Base-by-base conservation (phyloP, 1,139 yeast genomes). In the Saccharomyces hybrid region DNA sequence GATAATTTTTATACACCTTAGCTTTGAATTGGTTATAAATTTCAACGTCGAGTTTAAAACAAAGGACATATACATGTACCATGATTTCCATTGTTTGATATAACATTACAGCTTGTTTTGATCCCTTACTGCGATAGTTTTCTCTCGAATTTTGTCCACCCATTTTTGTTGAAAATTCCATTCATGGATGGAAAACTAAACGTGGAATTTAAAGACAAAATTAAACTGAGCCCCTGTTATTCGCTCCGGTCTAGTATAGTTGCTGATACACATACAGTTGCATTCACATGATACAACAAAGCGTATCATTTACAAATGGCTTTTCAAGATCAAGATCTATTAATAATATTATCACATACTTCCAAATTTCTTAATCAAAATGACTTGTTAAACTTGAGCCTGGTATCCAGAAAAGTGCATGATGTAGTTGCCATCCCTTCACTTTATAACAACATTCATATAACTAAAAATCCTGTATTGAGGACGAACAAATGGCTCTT, bases 401-500 rank as follows among this genome's bases (percentile, higher is more conserved):
- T 53, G 20, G 59, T 61, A 6, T 62, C 61, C 25, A 57, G 50
- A 30, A 44, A 44, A 8, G 34, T 60, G 20, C 51, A 57, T 16
- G 50, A 63, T 20, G 38, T 52, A 1, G 48, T 64, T 5, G 63
- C 65, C 3, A 34, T 54, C 20, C 53, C 57, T 23, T 61, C 60
- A 42, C 57, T 73, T 5, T 70, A 71, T 54, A 44, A 52, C 6
- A 62, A 52, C n/a, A 63, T 73, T 5, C 59, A 63, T 32, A 57
- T 73, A 4, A 59, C 68, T 11, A 57, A 57, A 48, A 59, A 68
- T 46, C 72, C 75, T 1, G 57, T 63, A 1, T 42, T 71, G 7
- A 54, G 67, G 27, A 52, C 59, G 6, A 53, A 56, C 4, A 34
- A 53, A 11, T 68, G 73, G 70, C 69, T 58, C 47, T 23, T 73